Evolutionary conservation across 192 early-diverging fungal species (phyloP), one percentile per base, ranked within the genome.

Genomic region (Coemansia sp.): DNA sequence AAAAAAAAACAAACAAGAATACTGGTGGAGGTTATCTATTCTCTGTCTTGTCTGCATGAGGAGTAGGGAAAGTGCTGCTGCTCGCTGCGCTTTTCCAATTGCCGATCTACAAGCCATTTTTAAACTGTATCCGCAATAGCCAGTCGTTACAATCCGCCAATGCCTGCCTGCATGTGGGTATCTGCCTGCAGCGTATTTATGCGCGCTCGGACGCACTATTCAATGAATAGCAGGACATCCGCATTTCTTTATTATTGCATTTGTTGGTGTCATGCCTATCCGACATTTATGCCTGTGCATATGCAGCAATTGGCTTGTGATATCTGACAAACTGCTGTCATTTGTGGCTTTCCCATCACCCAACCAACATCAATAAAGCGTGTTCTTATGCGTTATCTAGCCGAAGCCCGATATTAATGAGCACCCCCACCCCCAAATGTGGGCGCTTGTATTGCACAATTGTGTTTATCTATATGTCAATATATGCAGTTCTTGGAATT

Each of bases 21-120:
- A 17, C 42, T 17, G 42, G 46, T 48, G 46, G 55, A 10, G 59
- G 59, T 61, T 61, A 61, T 61, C 59, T 19, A 61, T 61, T 61
- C 19, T 19, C 58, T 19, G 29, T 19, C 32, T 15, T 60, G n/a
- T 61, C 59, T 14, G 59, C 59, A 61, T 61, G 14, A 8, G 34
- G 34, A 39, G 27, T 15, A 21, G 59, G 37, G 11, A 9, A 61
- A 61, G 59, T 36, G 37, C 36, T 1, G 36, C 37, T 25, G 59
- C 14, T 27, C 19, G 21, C 23, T 17, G 59, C 11, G 17, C 59
- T 23, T 48, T 61, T 61, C 59, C 59, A 39, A 38, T 36, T 61
- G 21, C 5, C 37, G 59, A 61, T 61, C 59, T 61, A 38, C 59
- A 39, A 39, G 59, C 59, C 36, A 39, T 14, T 59, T 59, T 59